Percentiles rank a stretch among this genome's conserved stretches.
Evolutionary conservation across 2,329 filamentous ascomycete species (phyloP).

Genomic region (Stromatinia cepivora): DNA sequence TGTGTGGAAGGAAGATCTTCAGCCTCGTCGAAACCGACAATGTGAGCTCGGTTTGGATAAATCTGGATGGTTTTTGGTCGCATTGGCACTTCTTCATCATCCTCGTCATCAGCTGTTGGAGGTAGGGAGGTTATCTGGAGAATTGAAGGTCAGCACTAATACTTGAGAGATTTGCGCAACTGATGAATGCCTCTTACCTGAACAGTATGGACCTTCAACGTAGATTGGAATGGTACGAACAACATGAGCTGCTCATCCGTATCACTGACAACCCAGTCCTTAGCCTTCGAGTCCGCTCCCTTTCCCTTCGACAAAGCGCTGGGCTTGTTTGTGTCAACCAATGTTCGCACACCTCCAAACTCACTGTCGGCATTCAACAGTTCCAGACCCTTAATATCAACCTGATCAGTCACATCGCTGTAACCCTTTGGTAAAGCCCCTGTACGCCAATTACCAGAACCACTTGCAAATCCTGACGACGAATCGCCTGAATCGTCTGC

Average conservation of each 20-base stretch:
- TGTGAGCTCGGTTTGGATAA: slow-evolving; percentile 85
- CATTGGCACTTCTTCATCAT: slow-evolving; percentile 76
- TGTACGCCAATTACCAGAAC: slow-evolving; percentile 67
- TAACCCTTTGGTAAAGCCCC: slow-evolving; percentile 78
- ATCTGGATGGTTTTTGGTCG: slow-evolving; percentile 81
- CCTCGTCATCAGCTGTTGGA: slow-evolving; percentile 54
- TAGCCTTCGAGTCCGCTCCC: slow-evolving; percentile 47
- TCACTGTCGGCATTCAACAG: slow-evolving; percentile 83
- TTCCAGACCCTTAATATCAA: slow-evolving; percentile 79
- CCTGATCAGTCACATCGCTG: slow-evolving; percentile 75
- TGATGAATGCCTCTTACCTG: slow-evolving; percentile 50
- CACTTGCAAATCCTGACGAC: slow-evolving; percentile 41
- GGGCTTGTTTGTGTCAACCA: slow-evolving; percentile 73
- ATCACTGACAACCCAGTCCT: slow-evolving; percentile 94
- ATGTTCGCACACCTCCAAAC: slow-evolving; percentile 67
- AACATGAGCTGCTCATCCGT: slow-evolving; percentile 96
- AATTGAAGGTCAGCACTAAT: not conserved
- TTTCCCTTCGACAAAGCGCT: slow-evolving; percentile 61
- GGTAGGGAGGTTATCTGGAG: slow-evolving; percentile 81
- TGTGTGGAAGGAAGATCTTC: slow-evolving; percentile 84
- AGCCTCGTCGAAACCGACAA: slow-evolving; percentile 92
- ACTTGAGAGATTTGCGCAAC: slow-evolving; percentile 4
- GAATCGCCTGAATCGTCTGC: slow-evolving; percentile 50
- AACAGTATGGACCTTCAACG: slow-evolving; percentile 83
- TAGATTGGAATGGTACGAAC: slow-evolving; percentile 84